These are phyloP conservation scores for Antitrichia curtipendula DNA, from an alignment of 225 moss, liverwort and hornwort genomes.

Conservation along the genomic window DNA sequence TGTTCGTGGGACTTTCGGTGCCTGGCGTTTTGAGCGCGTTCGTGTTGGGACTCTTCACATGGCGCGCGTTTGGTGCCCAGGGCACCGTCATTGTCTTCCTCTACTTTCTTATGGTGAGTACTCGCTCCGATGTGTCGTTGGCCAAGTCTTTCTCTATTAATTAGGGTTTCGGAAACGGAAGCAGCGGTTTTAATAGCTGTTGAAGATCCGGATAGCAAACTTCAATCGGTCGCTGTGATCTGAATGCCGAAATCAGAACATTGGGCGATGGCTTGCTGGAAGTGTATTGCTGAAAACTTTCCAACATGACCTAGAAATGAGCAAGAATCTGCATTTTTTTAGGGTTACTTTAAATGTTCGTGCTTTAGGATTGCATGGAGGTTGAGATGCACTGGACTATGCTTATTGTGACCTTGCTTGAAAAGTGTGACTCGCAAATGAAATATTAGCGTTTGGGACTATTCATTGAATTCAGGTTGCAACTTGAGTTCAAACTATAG, in stretches of 20 bases:
- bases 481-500: not conserved
- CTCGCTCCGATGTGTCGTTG: not conserved
- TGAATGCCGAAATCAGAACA: not conserved
- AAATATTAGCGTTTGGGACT: not conserved
- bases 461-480: not conserved
- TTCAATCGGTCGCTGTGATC: not conserved
- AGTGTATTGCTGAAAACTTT: not conserved
- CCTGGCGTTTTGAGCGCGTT: slow-evolving; percentile 63
- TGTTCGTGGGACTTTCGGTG: slow-evolving; percentile 60
- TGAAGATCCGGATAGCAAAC: not conserved
- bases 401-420: not conserved
- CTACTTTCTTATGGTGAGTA: slow-evolving; percentile 58
- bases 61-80: slow-evolving; percentile 74
- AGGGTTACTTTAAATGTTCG: not conserved
- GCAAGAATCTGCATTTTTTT: not conserved
- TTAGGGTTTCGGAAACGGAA: not conserved
- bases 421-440: not conserved
- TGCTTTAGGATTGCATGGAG: not conserved
- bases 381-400: not conserved
- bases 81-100: slow-evolving; percentile 61
- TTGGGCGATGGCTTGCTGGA: not conserved
- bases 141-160: not conserved
- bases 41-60: slow-evolving; percentile 74
- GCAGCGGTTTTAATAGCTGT: not conserved
- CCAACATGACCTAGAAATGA: not conserved